Evolutionary conservation across 2,329 filamentous ascomycete genomes (phyloP), one percentile per base, ranked within the genome.

Genomic region (Penicillium sp.): DNA sequence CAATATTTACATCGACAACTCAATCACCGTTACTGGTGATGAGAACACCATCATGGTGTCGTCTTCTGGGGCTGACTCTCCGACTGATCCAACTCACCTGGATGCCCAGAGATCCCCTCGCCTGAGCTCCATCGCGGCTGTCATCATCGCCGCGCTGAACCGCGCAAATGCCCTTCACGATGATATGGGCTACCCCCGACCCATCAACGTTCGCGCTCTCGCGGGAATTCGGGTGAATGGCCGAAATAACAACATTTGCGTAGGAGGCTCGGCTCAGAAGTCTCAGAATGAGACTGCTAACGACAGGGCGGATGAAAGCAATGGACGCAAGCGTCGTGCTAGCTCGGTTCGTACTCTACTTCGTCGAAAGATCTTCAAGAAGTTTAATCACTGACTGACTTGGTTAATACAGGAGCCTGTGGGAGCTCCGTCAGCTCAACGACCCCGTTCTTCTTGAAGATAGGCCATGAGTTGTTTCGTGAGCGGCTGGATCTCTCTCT

Each of bases 1-100:
- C 38, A 67, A 61, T 12, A 73, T 76, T 54, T 67, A 68, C 38
- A 70, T 77, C 45, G 72, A 77, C 54, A 66, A 67, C 9, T 75
- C 73, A 6, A 73, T 76, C 57, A 66, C 57, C 29, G 62, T 76
- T 17, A 58, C 63, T 12, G 75, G 75, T 17, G 63, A 72, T 54
- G 66, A 58, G n/a, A 77, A 75, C 61, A 68, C 65, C 2, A 56
- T 75, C 45, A 60, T 63, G 23, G 60, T 75, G 19, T 63, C 55
- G 13, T 15, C 49, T 27, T 29, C 27, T 33, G 35, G 29, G 12
- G 6, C 19, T 9, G n/a, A 10, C 5, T 35, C 23, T 33, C 3
- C 21, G 6, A 8, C 43, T 23, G 38, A 13, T 13, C 17, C n/a
- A 10, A 42, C 38, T 6, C 41, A 19, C 8, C 9, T 21, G 2